phyloP scores from a whole-genome alignment of 306 rosid genomes.

The Gastrolobium bilobum region DNA sequence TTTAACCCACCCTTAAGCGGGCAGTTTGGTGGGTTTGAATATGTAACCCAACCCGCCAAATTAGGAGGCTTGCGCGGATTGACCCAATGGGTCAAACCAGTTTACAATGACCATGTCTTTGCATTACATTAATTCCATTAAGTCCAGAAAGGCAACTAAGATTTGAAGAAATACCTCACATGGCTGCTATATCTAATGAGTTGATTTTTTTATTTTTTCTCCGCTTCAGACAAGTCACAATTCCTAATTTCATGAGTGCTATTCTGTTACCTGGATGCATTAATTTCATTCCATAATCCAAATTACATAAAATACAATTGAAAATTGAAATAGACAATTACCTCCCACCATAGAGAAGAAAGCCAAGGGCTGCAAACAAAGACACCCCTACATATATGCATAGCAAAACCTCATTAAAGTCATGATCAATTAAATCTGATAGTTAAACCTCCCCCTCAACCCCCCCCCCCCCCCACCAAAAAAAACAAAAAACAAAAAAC shows the following conservation, averaged over 20 bases:
- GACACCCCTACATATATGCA: conserved; percentile 75
- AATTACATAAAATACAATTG: conserved; percentile 29
- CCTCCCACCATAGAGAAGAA: conserved; percentile 99
- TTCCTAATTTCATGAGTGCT: conserved; percentile 15
- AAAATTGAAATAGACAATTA: conserved; percentile 52
- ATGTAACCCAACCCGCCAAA: too few species aligned
- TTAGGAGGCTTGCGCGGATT: too few species aligned
- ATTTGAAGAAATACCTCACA: conserved; percentile 2
- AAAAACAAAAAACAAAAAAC: neutral
- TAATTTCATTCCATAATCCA: conserved; percentile 28
- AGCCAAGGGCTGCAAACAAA: conserved; percentile 95
- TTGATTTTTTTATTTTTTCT: conserved; percentile 2
- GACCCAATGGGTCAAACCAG: too few species aligned
- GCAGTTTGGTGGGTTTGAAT: too few species aligned
- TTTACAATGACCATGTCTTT: neutral
- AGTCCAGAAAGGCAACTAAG: neutral
- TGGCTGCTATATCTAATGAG: neutral
- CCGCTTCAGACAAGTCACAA: conserved; percentile 33
- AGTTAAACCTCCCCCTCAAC: neutral
- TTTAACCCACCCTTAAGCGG: too few species aligned
- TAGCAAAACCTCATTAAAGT: conserved; percentile 32
- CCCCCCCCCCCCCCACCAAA: neutral
- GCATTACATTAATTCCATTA: conserved; percentile 5
- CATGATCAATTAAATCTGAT: conserved; percentile 34
- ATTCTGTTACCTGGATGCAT: conserved; percentile 38